Base-by-base conservation (phyloP, 495 filamentous ascomycete genomes). In the Cercophora newfieldiana region DNA sequence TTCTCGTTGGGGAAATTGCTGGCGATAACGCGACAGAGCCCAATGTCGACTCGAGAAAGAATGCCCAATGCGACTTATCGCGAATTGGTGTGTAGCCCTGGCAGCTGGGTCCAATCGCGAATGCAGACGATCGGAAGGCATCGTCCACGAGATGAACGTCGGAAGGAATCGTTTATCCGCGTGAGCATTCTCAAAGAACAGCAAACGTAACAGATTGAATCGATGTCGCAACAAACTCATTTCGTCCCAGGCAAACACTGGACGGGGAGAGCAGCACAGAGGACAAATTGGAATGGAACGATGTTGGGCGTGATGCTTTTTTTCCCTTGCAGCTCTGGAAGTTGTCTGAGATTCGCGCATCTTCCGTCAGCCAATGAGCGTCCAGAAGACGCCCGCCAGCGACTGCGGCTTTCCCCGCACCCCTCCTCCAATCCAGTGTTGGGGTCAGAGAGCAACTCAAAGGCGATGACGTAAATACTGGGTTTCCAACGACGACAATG, bases 21-120 rank as follows among this genome's bases (percentile, higher is more conserved):
- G 37, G 37, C 48, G 50, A 53, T 53, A 53, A 53, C 22, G 50
- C 50, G 50, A 53, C 2, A 53, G 50, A 24, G 50, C 50, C 50
- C 50, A 53, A 53, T 26, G 50, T 26, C 50, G n/a, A 16, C 10
- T 7, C 10, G 21, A n/a, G 50, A 53, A 26, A 22, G 24, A 19
- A 7, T 16, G 24, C 21, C 50, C 50, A 22, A 53, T 24, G 19
- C 21, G 50, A 24, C 24, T 22, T 22, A 1, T 53, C n/a, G 50
- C 4, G 50, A 53, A 53, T 22, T 22, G 50, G 50, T 53, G 50
- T 53, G 50, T 21, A 53, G 50, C 50, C 50, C 50, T 26, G 24
- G 50, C 24, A 3, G 50, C n/a, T 19, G 50, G 50, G 50, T 24
- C 50, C 50, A 53, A 26, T 53, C 7, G 50, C 19, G 24, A 7